Evolutionary conservation across 2,329 filamentous ascomycete genomes (phyloP), one percentile per base, ranked within the genome.

Genomic region (Penicillium sp.): DNA sequence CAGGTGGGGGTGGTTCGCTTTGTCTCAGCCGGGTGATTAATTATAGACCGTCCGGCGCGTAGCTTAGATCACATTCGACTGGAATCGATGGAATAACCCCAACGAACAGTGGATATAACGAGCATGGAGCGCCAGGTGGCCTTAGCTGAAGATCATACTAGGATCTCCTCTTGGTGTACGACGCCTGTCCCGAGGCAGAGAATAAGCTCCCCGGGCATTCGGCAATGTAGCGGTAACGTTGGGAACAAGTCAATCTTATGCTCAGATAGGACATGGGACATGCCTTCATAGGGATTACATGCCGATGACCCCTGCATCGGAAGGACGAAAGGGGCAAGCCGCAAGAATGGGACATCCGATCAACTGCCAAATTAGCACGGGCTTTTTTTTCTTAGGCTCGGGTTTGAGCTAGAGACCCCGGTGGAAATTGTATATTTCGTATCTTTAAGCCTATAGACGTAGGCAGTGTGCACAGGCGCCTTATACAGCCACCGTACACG

Each of bases 271-370:
- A 29, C 26, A 39, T 18, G n/a, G 18, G 44, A 29, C 21, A 39
- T 18, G n/a, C n/a, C n/a, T 6, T 16, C 42, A 36, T 8, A 43
- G 33, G 50, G 33, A 48, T 36, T 39, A 43, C 42, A 56, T 57
- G 42, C 38, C 33, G 21, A 15, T 10, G n/a, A 34, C 33, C 33
- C 38, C 39, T 34, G 45, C 28, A 44, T 49, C 28, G 59, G 59
- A 15, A 55, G 41, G 58, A 60, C 59, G 4, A 52, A 60, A 59
- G 38, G 53, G 51, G 59, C 24, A 61, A 61, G 51, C 59, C 57
- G 59, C 6, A 43, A 13, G 42, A 54, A 47, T 43, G 16, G 51
- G 41, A 42, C 51, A 53, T 47, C 21, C 33, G 54, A 53, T 51
- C 57, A 54, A 55, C 42, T 54, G 36, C 57, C 47, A 49, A 28